phyloP scores from a whole-genome alignment of 495 filamentous ascomycete genomes.

The Tuber borchii region DNA sequence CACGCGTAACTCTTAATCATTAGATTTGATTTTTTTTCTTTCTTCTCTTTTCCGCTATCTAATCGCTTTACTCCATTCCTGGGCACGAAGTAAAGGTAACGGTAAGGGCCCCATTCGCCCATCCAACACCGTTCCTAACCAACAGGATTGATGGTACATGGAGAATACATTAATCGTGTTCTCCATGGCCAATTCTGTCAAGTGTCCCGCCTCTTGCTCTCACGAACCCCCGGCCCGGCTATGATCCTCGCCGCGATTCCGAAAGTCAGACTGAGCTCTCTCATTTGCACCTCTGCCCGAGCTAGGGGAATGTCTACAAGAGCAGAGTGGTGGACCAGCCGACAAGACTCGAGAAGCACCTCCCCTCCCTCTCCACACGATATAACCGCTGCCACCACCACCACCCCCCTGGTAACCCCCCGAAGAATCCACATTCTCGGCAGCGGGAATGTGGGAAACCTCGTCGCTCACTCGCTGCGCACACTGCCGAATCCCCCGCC shows the following conservation, averaged over 20 bases:
- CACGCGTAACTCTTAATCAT: conserved; percentile 2
- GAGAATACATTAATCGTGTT: background rate
- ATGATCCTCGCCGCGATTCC: background rate
- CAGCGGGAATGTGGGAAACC: conserved; percentile 52
- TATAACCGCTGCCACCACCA: conserved; percentile 6
- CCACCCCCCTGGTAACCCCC: conserved; percentile 11
- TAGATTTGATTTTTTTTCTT: background rate
- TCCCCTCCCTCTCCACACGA: background rate
- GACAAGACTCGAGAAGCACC: background rate
- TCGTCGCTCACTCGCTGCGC: conserved; percentile 49
- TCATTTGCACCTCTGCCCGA: background rate
- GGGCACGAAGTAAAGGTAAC: background rate
- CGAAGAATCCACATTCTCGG: conserved; percentile 51
- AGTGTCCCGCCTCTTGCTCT: background rate
- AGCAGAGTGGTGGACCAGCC: background rate
- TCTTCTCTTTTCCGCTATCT: background rate
- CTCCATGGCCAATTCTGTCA: background rate
- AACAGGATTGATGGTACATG: conserved; percentile 1
- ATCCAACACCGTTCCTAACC: background rate
- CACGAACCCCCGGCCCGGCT: background rate
- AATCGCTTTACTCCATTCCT: background rate
- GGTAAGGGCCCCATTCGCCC: background rate
- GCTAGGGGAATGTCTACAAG: background rate
- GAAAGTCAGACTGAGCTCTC: background rate
- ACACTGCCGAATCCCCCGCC: conserved; percentile 41